These are phyloP conservation scores for Rhododendron ferrugineum DNA, from an alignment of 148 eudicot species.

Conservation along the genomic window DNA sequence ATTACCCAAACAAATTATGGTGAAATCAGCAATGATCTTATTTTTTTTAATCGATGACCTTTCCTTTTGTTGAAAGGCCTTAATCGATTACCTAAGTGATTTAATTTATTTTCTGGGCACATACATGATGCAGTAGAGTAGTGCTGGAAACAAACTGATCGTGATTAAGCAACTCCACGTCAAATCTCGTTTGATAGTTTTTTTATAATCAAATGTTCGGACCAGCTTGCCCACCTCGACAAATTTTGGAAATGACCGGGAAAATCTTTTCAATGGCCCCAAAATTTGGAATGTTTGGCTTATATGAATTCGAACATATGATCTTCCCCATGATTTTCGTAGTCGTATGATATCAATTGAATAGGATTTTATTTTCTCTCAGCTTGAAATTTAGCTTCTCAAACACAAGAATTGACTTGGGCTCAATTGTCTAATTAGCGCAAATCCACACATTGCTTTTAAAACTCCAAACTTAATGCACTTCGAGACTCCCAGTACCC, in stretches of 20 bases:
- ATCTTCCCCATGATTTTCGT: too few species aligned
- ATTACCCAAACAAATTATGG: not conserved
- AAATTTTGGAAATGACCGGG: too few species aligned
- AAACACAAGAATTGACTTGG: not conserved
- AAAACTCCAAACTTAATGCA: not conserved
- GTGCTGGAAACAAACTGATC: not conserved
- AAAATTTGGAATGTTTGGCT: too few species aligned
- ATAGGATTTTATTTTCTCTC: too few species aligned
- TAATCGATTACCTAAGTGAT: not conserved
- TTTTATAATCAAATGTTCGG: too few species aligned
- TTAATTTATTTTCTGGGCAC: not conserved
- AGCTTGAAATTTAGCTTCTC: not conserved
- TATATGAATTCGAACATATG: too few species aligned
- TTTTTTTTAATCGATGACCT: not conserved
- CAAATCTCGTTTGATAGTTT: not conserved
- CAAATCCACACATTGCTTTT: not conserved
- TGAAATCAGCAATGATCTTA: not conserved
- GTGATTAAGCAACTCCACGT: not conserved
- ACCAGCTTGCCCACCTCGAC: too few species aligned
- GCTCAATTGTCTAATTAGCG: not conserved
- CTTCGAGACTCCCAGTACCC: too few species aligned
- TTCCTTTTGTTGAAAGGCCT: not conserved
- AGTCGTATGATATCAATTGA: too few species aligned
- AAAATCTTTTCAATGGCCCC: rapidly evolving
- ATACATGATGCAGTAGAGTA: not conserved